Percentiles rank a stretch among this genome's conserved stretches.
phyloP scores from a whole-genome alignment of 2,329 filamentous ascomycete species.

The Nectriaceae sp. region DNA sequence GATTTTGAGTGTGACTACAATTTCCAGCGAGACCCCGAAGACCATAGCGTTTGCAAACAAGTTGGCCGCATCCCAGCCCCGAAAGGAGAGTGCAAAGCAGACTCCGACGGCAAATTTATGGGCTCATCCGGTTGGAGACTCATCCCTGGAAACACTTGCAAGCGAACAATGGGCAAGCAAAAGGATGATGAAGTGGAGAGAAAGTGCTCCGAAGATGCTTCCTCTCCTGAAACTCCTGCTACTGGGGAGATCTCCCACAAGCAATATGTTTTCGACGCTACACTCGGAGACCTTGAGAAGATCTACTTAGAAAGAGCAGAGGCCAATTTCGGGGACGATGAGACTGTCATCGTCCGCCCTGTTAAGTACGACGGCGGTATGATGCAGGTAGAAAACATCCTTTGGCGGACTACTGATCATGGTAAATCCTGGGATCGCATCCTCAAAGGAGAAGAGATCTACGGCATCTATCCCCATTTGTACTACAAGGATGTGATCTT shows the following conservation, averaged over 20 bases:
- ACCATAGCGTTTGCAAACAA: constrained; percentile 69
- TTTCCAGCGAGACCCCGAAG: constrained; percentile 67
- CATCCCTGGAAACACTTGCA: constrained; percentile 82
- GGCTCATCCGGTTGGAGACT: constrained; percentile 89
- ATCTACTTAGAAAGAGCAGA: constrained; percentile 80
- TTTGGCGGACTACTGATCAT: constrained; percentile 81
- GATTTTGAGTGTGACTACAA: constrained; percentile 99
- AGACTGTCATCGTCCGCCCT: constrained; percentile 65
- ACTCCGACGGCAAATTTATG: constrained; percentile 70
- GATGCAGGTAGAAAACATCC: constrained; percentile 49
- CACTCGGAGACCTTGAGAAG: constrained; percentile 53
- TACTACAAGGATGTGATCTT: constrained; percentile 86
- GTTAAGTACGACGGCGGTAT: constrained; percentile 33
- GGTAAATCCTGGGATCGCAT: constrained; percentile 81
- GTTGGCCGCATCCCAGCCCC: constrained; percentile 65
- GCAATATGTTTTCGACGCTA: constrained; percentile 63
- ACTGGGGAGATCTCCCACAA: constrained; percentile 67
- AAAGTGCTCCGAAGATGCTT: constrained; percentile 68
- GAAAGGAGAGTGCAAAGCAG: constrained; percentile 69
- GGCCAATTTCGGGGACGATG: constrained; percentile 64
- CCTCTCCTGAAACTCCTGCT: constrained; percentile 52
- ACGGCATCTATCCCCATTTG: constrained; percentile 72
- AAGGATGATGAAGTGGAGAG: constrained; percentile 74
- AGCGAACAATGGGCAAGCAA: constrained; percentile 58
- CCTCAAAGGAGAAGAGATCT: constrained; percentile 69